Base-by-base conservation (phyloP, 257 asterid species). In the Petunia axillaris region DNA sequence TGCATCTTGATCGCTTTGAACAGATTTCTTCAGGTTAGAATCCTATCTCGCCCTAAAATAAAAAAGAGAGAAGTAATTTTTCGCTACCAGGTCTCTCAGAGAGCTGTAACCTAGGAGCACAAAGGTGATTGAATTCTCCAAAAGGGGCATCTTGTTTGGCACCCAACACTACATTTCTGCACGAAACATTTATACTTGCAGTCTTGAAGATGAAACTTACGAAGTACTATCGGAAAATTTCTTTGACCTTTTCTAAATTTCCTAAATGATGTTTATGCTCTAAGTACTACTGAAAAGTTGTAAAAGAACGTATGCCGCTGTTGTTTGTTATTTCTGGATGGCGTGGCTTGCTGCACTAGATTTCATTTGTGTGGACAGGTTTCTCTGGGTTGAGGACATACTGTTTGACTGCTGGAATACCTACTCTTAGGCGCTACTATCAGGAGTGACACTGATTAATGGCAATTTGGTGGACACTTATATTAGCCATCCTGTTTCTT, bases 1-100 rank as follows among this genome's bases (percentile, higher is more conserved):
- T 94, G 99, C 85, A 89, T 94, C 81, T 87, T 96, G 87, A 96
- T 96, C 71, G 99, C 99, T 62, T 85, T 94, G 90, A 96, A 96
- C 90, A 85, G 98, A 83, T 96, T 96, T 85, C 91, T 96, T 76
- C 99, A 94, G 94, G 98, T 92, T 64, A 14, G 75, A 4, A 63
- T 44, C 58, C 54, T 35, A 40, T 39, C 16, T 46, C 63, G 8
- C 46, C 54, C 43, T 13, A 39, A 35, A 40, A 41, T 1, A n/a
- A 58, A 44, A 55, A 39, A 57, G 67, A 16, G 58, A 44, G 57
- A 70, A 16, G 2, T 46, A 70, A 1, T 70, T 39, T 65, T 14
- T 65, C 5, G 4, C 58, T 46, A 16, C 76, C 41, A 70, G 55
- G 52, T 39, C 52, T 65, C 74, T 14, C 74, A 39, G 52, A 2